Evolutionary conservation across 1,284 basidiomycete genomes (phyloP).

Genomic region (Ganoderma boninense): DNA sequence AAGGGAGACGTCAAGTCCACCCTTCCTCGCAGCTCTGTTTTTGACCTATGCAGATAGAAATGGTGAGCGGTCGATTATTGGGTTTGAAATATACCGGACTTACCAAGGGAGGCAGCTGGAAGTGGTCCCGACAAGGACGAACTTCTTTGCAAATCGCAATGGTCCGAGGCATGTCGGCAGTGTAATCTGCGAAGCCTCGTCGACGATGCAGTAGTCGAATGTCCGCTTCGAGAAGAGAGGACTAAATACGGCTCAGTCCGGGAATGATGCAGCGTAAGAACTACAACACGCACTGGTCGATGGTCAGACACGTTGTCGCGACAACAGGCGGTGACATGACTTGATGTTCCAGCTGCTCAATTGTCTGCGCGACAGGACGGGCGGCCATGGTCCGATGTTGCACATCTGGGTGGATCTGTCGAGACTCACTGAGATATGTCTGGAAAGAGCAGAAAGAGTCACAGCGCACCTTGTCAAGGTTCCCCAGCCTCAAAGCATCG

Average conservation of each 20-base stretch:
- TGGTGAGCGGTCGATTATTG: not conserved
- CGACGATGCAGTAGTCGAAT: conserved; percentile 98
- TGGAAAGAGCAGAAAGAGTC: not conserved
- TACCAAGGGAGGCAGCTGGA: conserved; percentile 94
- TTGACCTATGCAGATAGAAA: conserved; percentile 64
- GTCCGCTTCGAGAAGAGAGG: conserved; percentile 84
- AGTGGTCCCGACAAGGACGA: conserved; percentile 98
- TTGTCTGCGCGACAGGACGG: conserved; percentile 61
- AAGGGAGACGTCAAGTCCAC: conserved; percentile 89
- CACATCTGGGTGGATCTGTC: conserved; percentile 82
- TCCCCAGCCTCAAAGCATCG: conserved; percentile 87
- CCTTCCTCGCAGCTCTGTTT: conserved; percentile 80
- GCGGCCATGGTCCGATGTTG: conserved; percentile 75
- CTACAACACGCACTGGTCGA: conserved; percentile 81
- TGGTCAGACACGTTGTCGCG: conserved; percentile 92
- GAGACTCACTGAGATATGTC: not conserved
- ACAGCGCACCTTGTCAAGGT: conserved; percentile 83
- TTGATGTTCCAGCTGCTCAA: conserved; percentile 82
- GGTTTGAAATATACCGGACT: conserved; percentile 7
- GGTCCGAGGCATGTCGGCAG: conserved; percentile 96
- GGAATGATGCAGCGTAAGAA: too few relatives aligned
- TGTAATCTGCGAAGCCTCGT: conserved; percentile 98
- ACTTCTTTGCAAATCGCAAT: conserved; percentile 88
- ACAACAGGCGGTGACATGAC: conserved; percentile 92
- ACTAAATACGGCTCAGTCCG: conserved; percentile 48